Conservation (phyloP, 1,139 yeast genomes). For the Scheffersomyces titani region DNA sequence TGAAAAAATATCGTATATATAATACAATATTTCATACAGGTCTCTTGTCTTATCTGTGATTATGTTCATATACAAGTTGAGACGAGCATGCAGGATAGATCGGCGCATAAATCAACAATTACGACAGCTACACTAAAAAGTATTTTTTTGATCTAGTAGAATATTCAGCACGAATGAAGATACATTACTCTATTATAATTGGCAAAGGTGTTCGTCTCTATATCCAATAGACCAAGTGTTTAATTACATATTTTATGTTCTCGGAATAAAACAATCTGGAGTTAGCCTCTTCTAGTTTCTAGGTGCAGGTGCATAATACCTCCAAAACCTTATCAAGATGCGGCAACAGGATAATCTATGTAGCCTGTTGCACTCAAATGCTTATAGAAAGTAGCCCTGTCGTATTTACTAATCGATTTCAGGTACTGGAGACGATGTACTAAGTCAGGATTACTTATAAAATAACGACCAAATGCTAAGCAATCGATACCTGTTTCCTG, state of each 20-base stretch:
- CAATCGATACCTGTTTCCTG: conserved; percentile 17
- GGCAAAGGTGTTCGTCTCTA: background rate
- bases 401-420: conserved; percentile 25
- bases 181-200: no score
- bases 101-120: no score
- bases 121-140: no score
- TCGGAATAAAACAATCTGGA: background rate
- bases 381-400: conserved; percentile 7
- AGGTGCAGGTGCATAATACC: background rate
- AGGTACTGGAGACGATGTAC: conserved; percentile 47
- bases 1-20: no score
- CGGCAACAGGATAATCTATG: background rate
- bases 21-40: no score
- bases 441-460: conserved; percentile 55
- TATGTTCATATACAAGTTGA: no score
- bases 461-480: conserved; percentile 50
- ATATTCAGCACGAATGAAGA: no score
- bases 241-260: background rate
- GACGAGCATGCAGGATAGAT: no score
- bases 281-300: background rate
- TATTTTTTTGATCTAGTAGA: no score
- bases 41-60: no score
- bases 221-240: background rate
- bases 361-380: background rate
- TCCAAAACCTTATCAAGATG: background rate